These are phyloP conservation scores for Cladosporium halotolerans DNA, from an alignment of 2,329 filamentous ascomycete genomes.

Conservation along the genomic window DNA sequence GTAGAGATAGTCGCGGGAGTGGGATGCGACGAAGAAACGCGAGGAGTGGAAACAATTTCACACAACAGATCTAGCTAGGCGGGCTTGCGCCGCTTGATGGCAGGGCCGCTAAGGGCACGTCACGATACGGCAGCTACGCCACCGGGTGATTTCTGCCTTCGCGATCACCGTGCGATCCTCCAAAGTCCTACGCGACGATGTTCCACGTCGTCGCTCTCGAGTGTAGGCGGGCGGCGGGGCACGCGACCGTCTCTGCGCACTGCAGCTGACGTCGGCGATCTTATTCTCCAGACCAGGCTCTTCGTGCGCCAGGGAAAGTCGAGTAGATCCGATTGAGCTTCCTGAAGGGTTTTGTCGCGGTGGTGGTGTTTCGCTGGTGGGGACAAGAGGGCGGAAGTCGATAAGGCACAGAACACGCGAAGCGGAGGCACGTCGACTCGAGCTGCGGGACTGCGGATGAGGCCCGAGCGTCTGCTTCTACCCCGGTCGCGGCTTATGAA, in stretches of 20 bases:
- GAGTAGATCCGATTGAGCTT: no score
- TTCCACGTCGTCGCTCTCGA: neutral
- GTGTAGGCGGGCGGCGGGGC: neutral
- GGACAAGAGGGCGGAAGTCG: no score
- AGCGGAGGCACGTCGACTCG: no score
- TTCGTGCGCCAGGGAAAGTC: no score
- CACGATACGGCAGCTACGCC: neutral
- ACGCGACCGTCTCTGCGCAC: neutral
- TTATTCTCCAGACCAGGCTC: no score
- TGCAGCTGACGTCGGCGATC: neutral
- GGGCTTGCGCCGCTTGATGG: constrained; percentile 6
- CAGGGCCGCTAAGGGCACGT: neutral
- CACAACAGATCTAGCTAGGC: constrained; percentile 10
- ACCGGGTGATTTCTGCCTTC: neutral
- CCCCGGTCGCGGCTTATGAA: no score
- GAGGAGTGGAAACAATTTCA: constrained; percentile 7
- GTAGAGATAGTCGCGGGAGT: neutral
- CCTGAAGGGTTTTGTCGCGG: no score
- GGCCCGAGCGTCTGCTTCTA: no score
- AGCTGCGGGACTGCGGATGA: no score
- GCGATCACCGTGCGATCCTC: constrained; percentile 6
- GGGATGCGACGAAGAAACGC: constrained; percentile 2
- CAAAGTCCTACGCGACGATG: constrained; percentile 1
- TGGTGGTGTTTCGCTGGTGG: no score
- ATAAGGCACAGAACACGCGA: no score